These are phyloP conservation scores for Syzygium aromaticum DNA, from an alignment of 345 rosid genomes.

Conservation along the genomic window DNA sequence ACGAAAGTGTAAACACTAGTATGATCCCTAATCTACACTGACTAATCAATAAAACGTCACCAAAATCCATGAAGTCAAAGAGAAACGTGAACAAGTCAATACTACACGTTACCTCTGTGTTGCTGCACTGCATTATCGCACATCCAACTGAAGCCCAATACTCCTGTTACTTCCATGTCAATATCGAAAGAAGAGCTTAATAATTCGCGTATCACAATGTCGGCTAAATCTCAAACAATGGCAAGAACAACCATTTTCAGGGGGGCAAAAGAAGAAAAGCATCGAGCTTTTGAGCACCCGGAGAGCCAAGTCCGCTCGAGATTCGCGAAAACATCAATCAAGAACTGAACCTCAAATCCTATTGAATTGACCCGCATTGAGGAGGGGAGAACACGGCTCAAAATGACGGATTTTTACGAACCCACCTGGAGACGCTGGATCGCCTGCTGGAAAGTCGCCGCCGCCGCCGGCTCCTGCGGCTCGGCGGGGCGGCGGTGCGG, in stretches of 20 bases:
- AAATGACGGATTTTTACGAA: background rate
- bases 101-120: conserved; percentile 62
- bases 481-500: conserved; percentile 31
- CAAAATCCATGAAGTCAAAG: background rate
- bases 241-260: background rate
- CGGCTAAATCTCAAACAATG: background rate
- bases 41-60: background rate
- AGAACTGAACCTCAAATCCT: background rate
- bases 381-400: background rate
- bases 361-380: background rate
- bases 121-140: conserved; percentile 95
- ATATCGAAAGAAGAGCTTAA: background rate
- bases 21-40: background rate
- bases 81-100: background rate
- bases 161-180: conserved; percentile 32
- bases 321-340: background rate
- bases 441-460: conserved; percentile 85
- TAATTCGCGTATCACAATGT: background rate
- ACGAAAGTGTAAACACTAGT: background rate
- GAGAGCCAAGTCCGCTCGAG: background rate
- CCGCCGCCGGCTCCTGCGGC: conserved; percentile 14
- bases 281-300: background rate
- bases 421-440: conserved; percentile 84
- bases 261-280: background rate
- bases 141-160: conserved; percentile 99